phyloP scores from a whole-genome alignment of 345 rosid species.

The Euphorbia lathyris region DNA sequence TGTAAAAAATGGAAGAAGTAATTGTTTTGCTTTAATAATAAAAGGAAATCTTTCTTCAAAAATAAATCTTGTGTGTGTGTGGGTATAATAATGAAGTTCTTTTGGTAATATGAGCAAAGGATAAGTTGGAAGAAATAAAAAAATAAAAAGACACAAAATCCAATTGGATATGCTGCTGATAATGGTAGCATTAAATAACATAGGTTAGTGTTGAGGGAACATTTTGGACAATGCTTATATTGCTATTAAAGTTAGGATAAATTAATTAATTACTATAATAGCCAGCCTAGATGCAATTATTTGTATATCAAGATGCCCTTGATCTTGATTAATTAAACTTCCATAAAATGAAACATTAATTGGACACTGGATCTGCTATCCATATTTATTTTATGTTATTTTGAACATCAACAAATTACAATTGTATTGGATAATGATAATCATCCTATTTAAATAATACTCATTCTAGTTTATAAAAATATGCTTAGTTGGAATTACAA shows the following conservation, averaged over 20 bases:
- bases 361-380: slow-evolving; percentile 26
- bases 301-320: neutral
- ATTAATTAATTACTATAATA: neutral
- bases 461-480: neutral
- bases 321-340: neutral
- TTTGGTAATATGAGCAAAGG: neutral
- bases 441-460: slow-evolving; percentile 11
- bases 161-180: slow-evolving; percentile 7
- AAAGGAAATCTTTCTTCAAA: too few relatives aligned
- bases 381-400: neutral
- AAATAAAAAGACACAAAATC: slow-evolving; percentile 1
- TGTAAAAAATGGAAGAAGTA: too few relatives aligned
- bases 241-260: neutral
- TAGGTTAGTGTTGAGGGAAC: slow-evolving; percentile 8
- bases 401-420: neutral
- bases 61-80: too few relatives aligned
- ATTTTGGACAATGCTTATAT: slow-evolving; percentile 6
- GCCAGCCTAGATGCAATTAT: neutral
- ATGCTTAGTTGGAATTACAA: neutral
- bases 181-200: slow-evolving; percentile 7
- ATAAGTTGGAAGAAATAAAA: neutral
- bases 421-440: slow-evolving; percentile 3
- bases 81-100: neutral
- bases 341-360: slow-evolving; percentile 2
- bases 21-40: too few relatives aligned